A percentile compares a stretch with the other conserved stretches of the same genome.
phyloP scores from a whole-genome alignment of 768 basidiomycete species.

The Albatrellus ellisii region DNA sequence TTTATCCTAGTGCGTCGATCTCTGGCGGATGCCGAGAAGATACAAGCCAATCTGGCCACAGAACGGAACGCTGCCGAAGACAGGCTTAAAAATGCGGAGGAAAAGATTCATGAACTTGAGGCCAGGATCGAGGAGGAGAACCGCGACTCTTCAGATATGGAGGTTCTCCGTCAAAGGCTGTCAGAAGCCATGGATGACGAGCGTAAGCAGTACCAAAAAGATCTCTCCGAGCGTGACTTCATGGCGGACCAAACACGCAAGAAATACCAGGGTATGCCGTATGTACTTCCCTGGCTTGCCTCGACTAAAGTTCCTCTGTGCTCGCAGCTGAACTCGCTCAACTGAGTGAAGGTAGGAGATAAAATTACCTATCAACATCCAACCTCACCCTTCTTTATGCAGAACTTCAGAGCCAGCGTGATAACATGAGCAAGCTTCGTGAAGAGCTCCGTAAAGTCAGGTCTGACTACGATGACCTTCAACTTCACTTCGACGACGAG shows the following conservation, averaged over 20 bases:
- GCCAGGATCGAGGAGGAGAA: slow-evolving; percentile 52
- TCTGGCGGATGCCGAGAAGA: slow-evolving; percentile 48
- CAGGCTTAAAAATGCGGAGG: slow-evolving; percentile 35
- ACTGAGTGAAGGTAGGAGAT: slow-evolving; percentile 53
- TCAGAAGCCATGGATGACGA: slow-evolving; percentile 69
- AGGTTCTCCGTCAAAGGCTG: slow-evolving; percentile 50
- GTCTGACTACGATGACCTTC: slow-evolving; percentile 64
- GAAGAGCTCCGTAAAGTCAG: slow-evolving; percentile 72
- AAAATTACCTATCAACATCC: background rate
- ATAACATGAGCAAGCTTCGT: slow-evolving; percentile 58
- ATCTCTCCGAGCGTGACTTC: slow-evolving; percentile 70
- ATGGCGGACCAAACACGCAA: slow-evolving; percentile 69
- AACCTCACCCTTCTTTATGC: slow-evolving; percentile 1
- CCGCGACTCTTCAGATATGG: slow-evolving; percentile 53
- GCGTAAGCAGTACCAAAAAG: slow-evolving; percentile 65
- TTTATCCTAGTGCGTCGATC: slow-evolving; percentile 38
- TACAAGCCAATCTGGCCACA: slow-evolving; percentile 33
- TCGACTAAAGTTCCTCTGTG: background rate
- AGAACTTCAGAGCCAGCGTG: slow-evolving; percentile 74
- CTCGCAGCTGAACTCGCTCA: slow-evolving; percentile 59
- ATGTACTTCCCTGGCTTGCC: slow-evolving; percentile 3
- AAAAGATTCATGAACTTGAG: slow-evolving; percentile 44
- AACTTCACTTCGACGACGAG: slow-evolving; percentile 65
- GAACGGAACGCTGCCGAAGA: slow-evolving; percentile 42
- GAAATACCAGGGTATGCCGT: slow-evolving; percentile 67